Base-by-base conservation (phyloP, 305 asterid species). In the Fraxinus baroniana region DNA sequence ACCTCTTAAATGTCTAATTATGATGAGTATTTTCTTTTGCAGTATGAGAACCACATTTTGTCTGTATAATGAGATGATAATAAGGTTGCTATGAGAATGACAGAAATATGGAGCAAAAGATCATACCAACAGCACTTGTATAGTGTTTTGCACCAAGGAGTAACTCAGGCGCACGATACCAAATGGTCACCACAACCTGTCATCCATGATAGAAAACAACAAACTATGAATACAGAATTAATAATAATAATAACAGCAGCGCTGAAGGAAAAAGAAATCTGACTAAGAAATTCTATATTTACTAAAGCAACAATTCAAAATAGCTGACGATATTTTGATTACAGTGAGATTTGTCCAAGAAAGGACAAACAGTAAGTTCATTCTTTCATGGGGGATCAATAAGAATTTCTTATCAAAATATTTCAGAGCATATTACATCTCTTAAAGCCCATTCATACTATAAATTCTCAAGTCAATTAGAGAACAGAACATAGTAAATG, bases 161-260 rank as follows among this genome's bases (percentile, higher is more conserved):
- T 84, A 96, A 87, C 91, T 96, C 99, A 60, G 99, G 99, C 7
- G 99, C 98, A 84, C 99, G 98, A 89, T 96, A 96, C 99, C 99
- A 96, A 81, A 96, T 94, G 78, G 99, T 96, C 84, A 96, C 98
- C 46, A 96, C 99, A 87, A 96, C 99, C 99, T 96, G 88, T 79
- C 85, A 87, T 76, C 82, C 76, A 75, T 76, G 79, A 84, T 74
- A 70, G 76, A 60, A 20, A 55, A 83, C 46, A n/a, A 57, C 18
- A 80, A 83, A 28, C 46, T 41, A 37, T 64, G 60, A 80, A 80
- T 32, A 80, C 28, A 55, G 49, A 22, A 66, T 41, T 33, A 33
- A 33, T 33, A 33, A 33, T 33, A 33, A 33, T 4, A 33, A 33
- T 4, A 33, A 33, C 3, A 22, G 9, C 32, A 20, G 13, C 15